A percentile compares a stretch with the other conserved stretches of the same genome.
These are phyloP conservation scores for Lasiodiplodia theobromae DNA, from an alignment of 2,329 filamentous ascomycete species.

Conservation along the genomic window DNA sequence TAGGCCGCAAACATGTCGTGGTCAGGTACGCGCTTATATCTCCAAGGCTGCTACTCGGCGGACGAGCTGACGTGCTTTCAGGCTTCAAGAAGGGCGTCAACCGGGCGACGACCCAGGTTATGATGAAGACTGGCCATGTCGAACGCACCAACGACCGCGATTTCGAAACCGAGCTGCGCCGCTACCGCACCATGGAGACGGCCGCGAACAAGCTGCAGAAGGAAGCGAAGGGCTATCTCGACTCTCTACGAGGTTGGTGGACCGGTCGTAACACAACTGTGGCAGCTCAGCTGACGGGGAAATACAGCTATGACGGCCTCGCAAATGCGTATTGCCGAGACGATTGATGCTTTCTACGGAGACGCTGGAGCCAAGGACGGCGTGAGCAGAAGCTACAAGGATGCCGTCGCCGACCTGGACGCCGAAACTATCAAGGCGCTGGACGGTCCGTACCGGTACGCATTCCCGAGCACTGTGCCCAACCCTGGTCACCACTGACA, in stretches of 20 bases:
- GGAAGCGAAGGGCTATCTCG: conserved; percentile 96
- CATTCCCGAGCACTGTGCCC: not conserved
- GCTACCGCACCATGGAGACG: conserved; percentile 96
- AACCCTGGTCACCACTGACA: conserved; percentile 22
- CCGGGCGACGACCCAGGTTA: conserved; percentile 98
- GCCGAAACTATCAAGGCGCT: conserved; percentile 98
- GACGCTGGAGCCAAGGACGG: conserved; percentile 94
- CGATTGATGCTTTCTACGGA: conserved; percentile 98
- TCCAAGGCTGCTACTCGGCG: conserved; percentile 1
- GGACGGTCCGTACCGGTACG: conserved; percentile 88
- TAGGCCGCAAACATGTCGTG: conserved; percentile 47
- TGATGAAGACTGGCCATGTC: conserved; percentile 99
- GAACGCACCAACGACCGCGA: conserved; percentile 98
- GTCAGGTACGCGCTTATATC: conserved; percentile 62
- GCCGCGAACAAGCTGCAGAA: conserved; percentile 92
- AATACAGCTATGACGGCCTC: conserved; percentile 91
- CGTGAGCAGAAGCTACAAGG: conserved; percentile 96
- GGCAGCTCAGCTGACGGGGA: conserved; percentile 17
- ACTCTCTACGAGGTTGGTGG: conserved; percentile 81
- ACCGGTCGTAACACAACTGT: not conserved
- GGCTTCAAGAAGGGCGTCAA: conserved; percentile 97
- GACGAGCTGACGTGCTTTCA: conserved; percentile 46
- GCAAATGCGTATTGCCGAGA: conserved; percentile 99
- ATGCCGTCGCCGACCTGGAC: conserved; percentile 96
- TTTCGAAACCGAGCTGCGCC: conserved; percentile 97